These are phyloP conservation scores for Neocallimastix lanati DNA, from an alignment of 192 early-diverging fungal species.

Conservation along the genomic window DNA sequence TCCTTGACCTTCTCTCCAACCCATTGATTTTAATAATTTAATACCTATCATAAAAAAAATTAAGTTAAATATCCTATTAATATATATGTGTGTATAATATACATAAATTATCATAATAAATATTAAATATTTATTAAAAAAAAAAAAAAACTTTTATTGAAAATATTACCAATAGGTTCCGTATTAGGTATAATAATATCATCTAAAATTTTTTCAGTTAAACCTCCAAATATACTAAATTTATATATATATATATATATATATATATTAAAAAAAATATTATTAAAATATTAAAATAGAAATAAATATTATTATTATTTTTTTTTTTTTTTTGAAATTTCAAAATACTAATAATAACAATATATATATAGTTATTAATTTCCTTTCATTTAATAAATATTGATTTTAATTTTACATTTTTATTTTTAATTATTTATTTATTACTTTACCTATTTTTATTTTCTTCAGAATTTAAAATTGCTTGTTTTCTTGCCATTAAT, in stretches of 20 bases:
- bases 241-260: too few species aligned
- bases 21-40: conserved; percentile 58
- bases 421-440: too few species aligned
- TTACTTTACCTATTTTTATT: conserved; percentile 18
- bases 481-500: conserved; percentile 28
- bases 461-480: conserved; percentile 17
- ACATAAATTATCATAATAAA: too few species aligned
- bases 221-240: background rate
- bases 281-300: too few species aligned
- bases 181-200: background rate
- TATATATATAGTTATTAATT: too few species aligned
- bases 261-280: too few species aligned
- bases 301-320: too few species aligned
- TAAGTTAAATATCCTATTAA: conserved; percentile 27
- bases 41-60: conserved; percentile 40
- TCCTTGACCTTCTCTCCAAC: conserved; percentile 73
- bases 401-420: too few species aligned
- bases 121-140: background rate
- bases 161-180: background rate
- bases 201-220: background rate
- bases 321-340: too few species aligned
- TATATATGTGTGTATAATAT: background rate
- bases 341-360: too few species aligned
- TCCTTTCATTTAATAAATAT: too few species aligned
- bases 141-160: background rate